These are phyloP conservation scores for Daldinia eschscholtzii DNA, from an alignment of 2,329 filamentous ascomycete genomes.

Conservation along the genomic window DNA sequence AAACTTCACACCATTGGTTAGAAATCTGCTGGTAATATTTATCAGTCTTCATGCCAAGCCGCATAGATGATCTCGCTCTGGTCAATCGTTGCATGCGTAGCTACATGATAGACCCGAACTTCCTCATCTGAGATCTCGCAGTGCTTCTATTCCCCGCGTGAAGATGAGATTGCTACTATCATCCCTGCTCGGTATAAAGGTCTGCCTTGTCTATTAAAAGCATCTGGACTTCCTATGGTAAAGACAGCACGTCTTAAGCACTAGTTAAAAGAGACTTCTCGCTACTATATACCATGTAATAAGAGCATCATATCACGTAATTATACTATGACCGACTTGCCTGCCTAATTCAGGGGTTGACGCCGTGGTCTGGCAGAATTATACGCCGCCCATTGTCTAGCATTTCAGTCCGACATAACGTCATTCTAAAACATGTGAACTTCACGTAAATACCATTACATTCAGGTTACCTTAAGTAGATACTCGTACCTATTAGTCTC, in stretches of 20 bases:
- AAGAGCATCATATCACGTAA: slow-evolving; percentile 7
- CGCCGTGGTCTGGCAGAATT: background rate
- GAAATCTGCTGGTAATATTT: slow-evolving; percentile 9
- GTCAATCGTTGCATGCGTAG: slow-evolving; percentile 20
- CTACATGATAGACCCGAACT: slow-evolving; percentile 20
- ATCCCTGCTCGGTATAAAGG: slow-evolving; percentile 27
- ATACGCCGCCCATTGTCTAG: background rate
- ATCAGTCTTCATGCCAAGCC: slow-evolving; percentile 30
- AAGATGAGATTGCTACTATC: slow-evolving; percentile 6
- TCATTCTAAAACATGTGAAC: background rate
- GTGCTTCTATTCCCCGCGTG: slow-evolving; percentile 26
- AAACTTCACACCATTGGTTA: slow-evolving; percentile 21
- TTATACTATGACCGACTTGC: background rate
- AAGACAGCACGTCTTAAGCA: slow-evolving; percentile 20
- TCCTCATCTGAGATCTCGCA: slow-evolving; percentile 30
- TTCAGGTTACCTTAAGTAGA: background rate
- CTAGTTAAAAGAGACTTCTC: background rate
- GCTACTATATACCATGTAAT: background rate
- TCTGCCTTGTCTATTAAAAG: slow-evolving; percentile 38
- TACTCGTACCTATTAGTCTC: background rate
- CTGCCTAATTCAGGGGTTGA: slow-evolving; percentile 10
- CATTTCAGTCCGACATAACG: background rate
- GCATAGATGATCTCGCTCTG: slow-evolving; percentile 7
- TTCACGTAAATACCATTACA: background rate
- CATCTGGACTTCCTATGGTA: background rate